These are phyloP conservation scores for Pyrenopolyporus hunteri DNA, from an alignment of 495 filamentous ascomycete genomes.

Conservation along the genomic window DNA sequence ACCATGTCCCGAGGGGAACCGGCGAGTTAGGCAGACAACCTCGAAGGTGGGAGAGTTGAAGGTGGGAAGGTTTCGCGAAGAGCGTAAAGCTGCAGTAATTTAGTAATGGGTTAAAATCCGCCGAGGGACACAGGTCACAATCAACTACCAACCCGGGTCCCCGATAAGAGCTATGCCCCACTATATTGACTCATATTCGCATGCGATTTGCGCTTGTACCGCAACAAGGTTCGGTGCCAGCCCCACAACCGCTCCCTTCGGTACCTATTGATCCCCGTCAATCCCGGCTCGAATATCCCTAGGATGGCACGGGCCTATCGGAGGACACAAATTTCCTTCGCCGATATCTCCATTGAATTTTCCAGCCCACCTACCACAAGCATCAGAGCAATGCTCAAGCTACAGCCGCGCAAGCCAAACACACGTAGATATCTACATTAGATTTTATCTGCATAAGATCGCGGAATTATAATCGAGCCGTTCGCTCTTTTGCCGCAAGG, in stretches of 20 bases:
- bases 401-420: background rate
- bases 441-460: too few relatives aligned
- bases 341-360: conserved; percentile 39
- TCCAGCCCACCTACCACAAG: background rate
- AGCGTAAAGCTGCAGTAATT: too few relatives aligned
- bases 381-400: background rate
- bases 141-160: background rate
- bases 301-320: conserved; percentile 16
- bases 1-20: background rate
- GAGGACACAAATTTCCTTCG: conserved; percentile 39
- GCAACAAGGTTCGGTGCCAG: background rate
- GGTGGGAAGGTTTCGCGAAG: too few relatives aligned
- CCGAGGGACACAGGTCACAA: conserved; percentile 1
- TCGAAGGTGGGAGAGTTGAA: background rate
- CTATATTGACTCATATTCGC: conserved; percentile 3
- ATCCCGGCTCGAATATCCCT: background rate
- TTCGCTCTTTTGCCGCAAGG: background rate
- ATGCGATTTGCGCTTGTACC: background rate
- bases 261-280: too few relatives aligned
- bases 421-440: background rate
- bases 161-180: conserved; percentile 2
- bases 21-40: background rate
- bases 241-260: too few relatives aligned
- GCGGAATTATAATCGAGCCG: background rate
- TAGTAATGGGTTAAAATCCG: too few relatives aligned